Evolutionary conservation across 805 yeast species (phyloP), one percentile per base, ranked within the genome.

Genomic region (Candida namnaoensis): DNA sequence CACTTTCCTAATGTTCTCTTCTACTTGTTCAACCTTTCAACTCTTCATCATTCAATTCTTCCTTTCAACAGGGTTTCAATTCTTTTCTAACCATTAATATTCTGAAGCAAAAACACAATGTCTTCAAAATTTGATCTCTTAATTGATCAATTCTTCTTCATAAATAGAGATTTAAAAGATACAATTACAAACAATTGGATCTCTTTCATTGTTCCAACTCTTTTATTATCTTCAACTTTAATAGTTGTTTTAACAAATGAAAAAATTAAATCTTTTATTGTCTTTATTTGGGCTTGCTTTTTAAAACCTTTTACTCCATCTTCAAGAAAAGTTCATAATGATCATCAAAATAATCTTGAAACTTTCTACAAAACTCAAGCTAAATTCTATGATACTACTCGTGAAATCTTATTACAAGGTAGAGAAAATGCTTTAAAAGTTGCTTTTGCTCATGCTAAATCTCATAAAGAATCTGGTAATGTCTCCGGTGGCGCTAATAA

Each of bases 311-410:
- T 61, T 35, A 49, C 56, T n/a, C 45, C 47, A 6, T 27, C 45
- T 4, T 47, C 50, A 10, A 44, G 52, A 36, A 55, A 54, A 37
- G 54, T 49, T 30, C 54, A 51, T 36, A 43, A 52, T 24, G 50
- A 54, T 41, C 65, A 61, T 41, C 64, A 58, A 42, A 51, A 47
- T 36, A 59, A 60, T 39, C 39, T 61, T 36, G 95, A 86, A 58
- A 64, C 71, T 25, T 85, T 85, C 57, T 85, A 85, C 63, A 74
- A 76, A 52, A 76, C 77, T 37, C 95, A 86, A 61, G 95, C 95
- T 9, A 75, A 73, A 42, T 71, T 86, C 37, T 85, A 85, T 57
- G 95, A 85, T 56, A 61, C 75, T 37, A 85, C 95, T 5, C 75
- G 95, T 54, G 66, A 71, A 38, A 63, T 71, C 33, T 66, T 85